Evolutionary conservation across 2,329 filamentous ascomycete genomes (phyloP), one percentile per base, ranked within the genome.

Genomic region (Xylaria sp.): DNA sequence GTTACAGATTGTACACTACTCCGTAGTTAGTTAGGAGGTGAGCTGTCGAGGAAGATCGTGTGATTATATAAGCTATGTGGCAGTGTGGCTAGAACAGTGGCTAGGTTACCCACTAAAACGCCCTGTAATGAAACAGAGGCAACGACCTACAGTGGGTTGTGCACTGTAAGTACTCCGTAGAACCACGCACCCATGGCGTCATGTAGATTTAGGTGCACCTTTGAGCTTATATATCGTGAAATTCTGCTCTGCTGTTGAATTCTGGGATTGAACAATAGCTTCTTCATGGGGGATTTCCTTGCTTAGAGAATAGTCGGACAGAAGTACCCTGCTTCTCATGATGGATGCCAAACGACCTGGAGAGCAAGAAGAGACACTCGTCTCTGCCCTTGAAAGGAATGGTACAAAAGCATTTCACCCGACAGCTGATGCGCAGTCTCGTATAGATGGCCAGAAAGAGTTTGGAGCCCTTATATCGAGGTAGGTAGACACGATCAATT

Each of bases 341-440:
- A 72, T 71, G 69, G 67, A 67, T 60, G 67, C 39, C 32, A 60
- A 65, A 58, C 34, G 18, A 43, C 52, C 58, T 53, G 45, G 13
- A 23, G 41, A 68, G 28, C 63, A 68, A 48, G 52, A 58, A 32
- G 70, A 70, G 60, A 72, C 65, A 0, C 73, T 82, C 8, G 75
- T 79, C 41, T 77, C 77, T 4, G 75, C 81, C 46, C 71, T 80
- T 32, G 77, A 81, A 66, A 72, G 71, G n/a, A 75, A 80, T 15
- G 85, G 82, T 4, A 83, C 79, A 32, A 83, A 81, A 48, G 86
- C 86, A 0, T 88, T 86, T 65, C 78, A 83, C 59, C 85, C 86
- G 2, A 78, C 76, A 4, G 70, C 74, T 12, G 76, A 81, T 48
- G 73, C 75, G 8, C 72, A 74, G 45, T 76, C 74, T 9, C 80